Base-by-base conservation (phyloP, 1,284 basidiomycete genomes). In the Ganoderma sp. region DNA sequence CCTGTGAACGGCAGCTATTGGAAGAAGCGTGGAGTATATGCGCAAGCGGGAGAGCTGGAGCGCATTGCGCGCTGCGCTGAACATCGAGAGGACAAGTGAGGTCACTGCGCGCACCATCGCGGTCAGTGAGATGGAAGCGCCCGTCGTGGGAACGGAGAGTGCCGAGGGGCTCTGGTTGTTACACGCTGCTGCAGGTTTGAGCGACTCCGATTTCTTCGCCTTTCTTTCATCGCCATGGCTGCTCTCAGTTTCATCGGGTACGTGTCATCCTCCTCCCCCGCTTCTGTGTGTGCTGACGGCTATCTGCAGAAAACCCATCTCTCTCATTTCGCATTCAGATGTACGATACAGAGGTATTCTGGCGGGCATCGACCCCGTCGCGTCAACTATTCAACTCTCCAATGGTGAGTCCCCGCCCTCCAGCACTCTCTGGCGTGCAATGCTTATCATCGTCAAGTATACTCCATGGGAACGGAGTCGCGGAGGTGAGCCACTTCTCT, bases 311-410 rank as follows among this genome's bases (percentile, higher is more conserved):
- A 93, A 93, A 84, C 87, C 90, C n/a, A 96, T 96, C 73, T 94
- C 92, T 73, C 89, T 96, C 77, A 92, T 94, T 77, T 95, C 94
- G 69, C 92, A 94, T 78, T 95, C 93, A 66, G 94, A 95, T 86
- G 93, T 96, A 73, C 90, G 94, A 66, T 96, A 96, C 82, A 88
- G 93, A 72, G 94, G 94, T 70, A 93, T 94, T 69, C 84, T 96
- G 58, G 91, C 92, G 65, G 91, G 92, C 41, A 95, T 96, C 77
- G 92, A 96, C 81, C 90, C 92, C 42, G 86, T 83, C 66, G 89
- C 90, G 66, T 94, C 93, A 17, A 95, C 94, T 7, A 94, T 96
- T 71, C 91, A 95, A 76, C 85, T 96, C 54, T 93, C 92, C 58
- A 93, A 94, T 85, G 93, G 93, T 93, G 73, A 54, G 85, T 74